A percentile compares a stretch with the other conserved stretches of the same genome.
phyloP scores from a whole-genome alignment of 2,329 filamentous ascomycete species.

The Xylogone sp. region DNA sequence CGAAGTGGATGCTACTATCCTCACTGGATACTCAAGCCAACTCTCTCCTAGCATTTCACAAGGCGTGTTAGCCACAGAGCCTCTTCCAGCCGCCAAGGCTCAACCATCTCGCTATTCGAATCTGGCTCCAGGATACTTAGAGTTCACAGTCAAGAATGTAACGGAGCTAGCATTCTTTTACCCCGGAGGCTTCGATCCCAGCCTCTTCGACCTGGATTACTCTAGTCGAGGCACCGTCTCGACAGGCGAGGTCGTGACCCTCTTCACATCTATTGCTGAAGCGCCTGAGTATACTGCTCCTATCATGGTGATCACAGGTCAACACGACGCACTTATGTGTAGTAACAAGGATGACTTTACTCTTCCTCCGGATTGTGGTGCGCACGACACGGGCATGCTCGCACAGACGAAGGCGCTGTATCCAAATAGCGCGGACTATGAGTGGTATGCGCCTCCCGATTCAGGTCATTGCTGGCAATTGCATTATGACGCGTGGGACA shows the following conservation, averaged over 20 bases:
- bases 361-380: no score
- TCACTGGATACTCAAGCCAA: slow-evolving; percentile 18
- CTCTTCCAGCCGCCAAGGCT: slow-evolving; percentile 3
- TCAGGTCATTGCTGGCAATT: slow-evolving; percentile 11
- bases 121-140: slow-evolving; percentile 12
- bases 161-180: slow-evolving; percentile 7
- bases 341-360: not conserved
- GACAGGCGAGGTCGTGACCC: slow-evolving; percentile 12
- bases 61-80: not conserved
- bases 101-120: slow-evolving; percentile 4
- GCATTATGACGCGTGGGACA: slow-evolving; percentile 4
- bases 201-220: slow-evolving; percentile 9
- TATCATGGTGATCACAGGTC: slow-evolving; percentile 13
- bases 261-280: not conserved
- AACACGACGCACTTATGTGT: slow-evolving; percentile 14
- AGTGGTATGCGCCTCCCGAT: slow-evolving; percentile 1
- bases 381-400: no score
- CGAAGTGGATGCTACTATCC: slow-evolving; percentile 21
- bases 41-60: not conserved
- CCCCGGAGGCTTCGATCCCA: slow-evolving; percentile 3
- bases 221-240: slow-evolving; percentile 11
- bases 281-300: slow-evolving; percentile 7
- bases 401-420: slow-evolving; percentile 2
- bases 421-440: slow-evolving; percentile 3
- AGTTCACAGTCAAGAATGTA: not conserved